Evolutionary conservation across 805 yeast genomes (phyloP), one percentile per base, ranked within the genome.

Genomic region (Saccharomycopsis fibuligera): DNA sequence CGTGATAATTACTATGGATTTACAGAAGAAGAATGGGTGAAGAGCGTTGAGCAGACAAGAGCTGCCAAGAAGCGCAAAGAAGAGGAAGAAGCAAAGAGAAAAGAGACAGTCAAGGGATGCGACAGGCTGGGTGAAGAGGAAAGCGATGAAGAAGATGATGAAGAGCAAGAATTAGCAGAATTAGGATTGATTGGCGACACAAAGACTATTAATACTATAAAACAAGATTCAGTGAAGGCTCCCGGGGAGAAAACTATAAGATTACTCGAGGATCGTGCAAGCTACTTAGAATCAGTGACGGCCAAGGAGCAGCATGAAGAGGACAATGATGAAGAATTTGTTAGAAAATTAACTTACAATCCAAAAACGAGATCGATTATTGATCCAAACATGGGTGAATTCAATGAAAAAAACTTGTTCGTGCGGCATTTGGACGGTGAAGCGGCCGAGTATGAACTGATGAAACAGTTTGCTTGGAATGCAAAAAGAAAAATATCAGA

Each of bases 1-100:
- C 58, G 81, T 45, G 84, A 79, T 59, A 65, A 78, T 49, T 79
- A 82, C 79, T 74, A 72, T 54, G 83, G 82, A 2, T 75, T 68
- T 55, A 73, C 74, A 47, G 61, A 64, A 6, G 62, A 62, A 5
- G 76, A 74, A 48, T 77, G 76, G 70, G 72, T 68, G 35, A 60
- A 62, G 19, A 68, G 69, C 24, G 53, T 47, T 14, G 55, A 49
- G 57, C 47, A 47, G 41, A 35, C 25, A 29, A 47, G 19, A 16
- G 51, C 29, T 35, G 41, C 37, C 6, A 21, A 21, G 41, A 41
- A 43, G 39, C 40, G 48, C 30, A 44, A 49, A 33, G 47, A 45
- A 38, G 21, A 21, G 47, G 22, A 23, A 44, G 44, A n/a, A 38
- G 17, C 2, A 22, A 24, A 30, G 35, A 40, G 44, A 21, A 31